Conservation (phyloP, 2,329 filamentous ascomycete species). For the Basipetospora chlamydospora region DNA sequence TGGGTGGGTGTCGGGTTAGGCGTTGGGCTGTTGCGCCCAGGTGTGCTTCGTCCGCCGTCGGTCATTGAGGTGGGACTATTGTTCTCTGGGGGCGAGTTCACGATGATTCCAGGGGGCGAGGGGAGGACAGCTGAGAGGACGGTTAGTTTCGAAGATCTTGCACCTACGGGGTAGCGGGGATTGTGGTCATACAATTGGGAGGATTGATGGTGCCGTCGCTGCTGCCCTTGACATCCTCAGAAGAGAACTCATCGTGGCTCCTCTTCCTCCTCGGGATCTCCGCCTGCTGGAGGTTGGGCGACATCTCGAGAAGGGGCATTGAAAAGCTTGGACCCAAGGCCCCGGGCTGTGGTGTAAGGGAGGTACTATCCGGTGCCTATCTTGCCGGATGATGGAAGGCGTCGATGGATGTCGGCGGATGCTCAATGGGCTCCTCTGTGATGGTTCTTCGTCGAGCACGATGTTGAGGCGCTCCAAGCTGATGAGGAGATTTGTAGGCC, state of each 20-base stretch:
- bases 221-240: slow-evolving; percentile 12
- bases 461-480: no score
- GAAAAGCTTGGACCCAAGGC: slow-evolving; percentile 7
- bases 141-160: not conserved
- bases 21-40: not conserved
- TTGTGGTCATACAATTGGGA: slow-evolving; percentile 1
- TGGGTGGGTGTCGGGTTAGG: slow-evolving; percentile 12
- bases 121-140: not conserved
- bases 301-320: slow-evolving; percentile 35
- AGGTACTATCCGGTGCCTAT: no score
- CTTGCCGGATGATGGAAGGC: no score
- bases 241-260: slow-evolving; percentile 29
- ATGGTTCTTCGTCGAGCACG: no score
- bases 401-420: no score
- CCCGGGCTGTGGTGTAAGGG: no score
- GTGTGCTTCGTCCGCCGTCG: slow-evolving; percentile 27
- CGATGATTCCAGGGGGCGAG: not conserved
- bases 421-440: no score
- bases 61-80: slow-evolving; percentile 17
- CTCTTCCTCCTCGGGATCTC: slow-evolving; percentile 28
- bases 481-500: no score
- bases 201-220: slow-evolving; percentile 4
- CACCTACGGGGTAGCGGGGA: not conserved
- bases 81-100: not conserved
- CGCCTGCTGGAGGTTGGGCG: slow-evolving; percentile 31